Conservation (phyloP, 345 rosid genomes). For the Passiflora organensis region DNA sequence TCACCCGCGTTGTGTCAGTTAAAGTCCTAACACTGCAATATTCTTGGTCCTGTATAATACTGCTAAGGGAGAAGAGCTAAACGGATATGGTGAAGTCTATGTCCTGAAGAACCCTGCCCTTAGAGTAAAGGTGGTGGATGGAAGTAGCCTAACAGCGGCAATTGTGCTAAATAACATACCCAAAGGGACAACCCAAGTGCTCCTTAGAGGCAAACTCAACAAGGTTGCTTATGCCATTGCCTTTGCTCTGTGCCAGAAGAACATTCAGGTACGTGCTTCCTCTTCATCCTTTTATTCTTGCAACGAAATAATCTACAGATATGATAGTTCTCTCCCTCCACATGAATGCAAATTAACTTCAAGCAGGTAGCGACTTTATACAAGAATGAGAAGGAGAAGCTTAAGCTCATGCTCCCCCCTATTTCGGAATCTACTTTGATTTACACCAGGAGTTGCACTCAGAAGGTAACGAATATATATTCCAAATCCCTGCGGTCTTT, state of each 20-base stretch:
- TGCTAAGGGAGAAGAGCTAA: conserved; percentile 58
- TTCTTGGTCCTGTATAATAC: too few relatives aligned
- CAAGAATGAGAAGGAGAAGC: conserved; percentile 34
- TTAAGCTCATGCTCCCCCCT: conserved; percentile 14
- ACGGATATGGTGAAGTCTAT: conserved; percentile 44
- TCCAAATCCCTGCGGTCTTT: too few relatives aligned
- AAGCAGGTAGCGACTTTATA: conserved; percentile 33
- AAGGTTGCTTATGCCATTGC: conserved; percentile 46
- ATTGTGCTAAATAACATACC: conserved; percentile 52
- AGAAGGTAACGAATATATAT: too few relatives aligned
- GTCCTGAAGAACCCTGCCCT: conserved; percentile 36
- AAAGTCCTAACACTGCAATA: too few relatives aligned
- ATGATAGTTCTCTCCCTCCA: too few relatives aligned
- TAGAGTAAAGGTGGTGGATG: conserved; percentile 43
- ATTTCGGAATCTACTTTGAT: conserved; percentile 19
- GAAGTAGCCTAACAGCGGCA: conserved; percentile 49
- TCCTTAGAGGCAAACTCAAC: conserved; percentile 39
- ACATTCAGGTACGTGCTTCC: conserved; percentile 35
- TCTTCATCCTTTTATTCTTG: neutral
- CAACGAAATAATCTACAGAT: too few relatives aligned
- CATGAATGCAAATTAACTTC: too few relatives aligned
- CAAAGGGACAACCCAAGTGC: conserved; percentile 39
- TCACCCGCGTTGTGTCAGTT: neutral
- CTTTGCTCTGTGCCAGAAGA: conserved; percentile 36
- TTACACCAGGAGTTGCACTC: conserved; percentile 21